Conservation (phyloP, 805 yeast species). For the Lipomyces starkeyi region DNA sequence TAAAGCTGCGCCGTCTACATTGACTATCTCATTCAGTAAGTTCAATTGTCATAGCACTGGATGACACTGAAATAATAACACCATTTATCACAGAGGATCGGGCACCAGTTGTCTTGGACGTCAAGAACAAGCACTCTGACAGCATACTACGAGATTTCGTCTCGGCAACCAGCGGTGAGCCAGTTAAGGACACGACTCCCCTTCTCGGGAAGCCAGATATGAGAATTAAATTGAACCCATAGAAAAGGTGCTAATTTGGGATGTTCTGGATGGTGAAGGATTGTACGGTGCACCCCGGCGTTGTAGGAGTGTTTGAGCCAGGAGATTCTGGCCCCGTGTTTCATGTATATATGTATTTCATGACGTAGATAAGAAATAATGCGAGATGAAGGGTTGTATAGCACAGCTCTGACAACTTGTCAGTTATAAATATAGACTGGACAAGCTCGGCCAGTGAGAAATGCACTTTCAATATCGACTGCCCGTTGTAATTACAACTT, state of each 20-base stretch:
- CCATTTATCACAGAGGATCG: slow-evolving; percentile 8
- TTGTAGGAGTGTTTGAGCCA: not conserved
- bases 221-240: slow-evolving; percentile 17
- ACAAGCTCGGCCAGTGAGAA: no score
- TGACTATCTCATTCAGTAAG: slow-evolving; percentile 39
- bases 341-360: not conserved
- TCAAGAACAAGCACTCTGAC: slow-evolving; percentile 56
- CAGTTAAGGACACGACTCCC: not conserved
- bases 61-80: not conserved
- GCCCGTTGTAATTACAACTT: no score
- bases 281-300: not conserved
- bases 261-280: not conserved
- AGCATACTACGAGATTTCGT: slow-evolving; percentile 66
- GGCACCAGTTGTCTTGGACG: slow-evolving; percentile 51
- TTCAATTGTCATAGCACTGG: slow-evolving; percentile 7
- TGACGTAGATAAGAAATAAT: not conserved
- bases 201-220: slow-evolving; percentile 20
- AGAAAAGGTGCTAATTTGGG: not conserved
- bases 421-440: no score
- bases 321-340: not conserved
- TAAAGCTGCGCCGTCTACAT: slow-evolving; percentile 44
- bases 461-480: no score
- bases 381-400: no score
- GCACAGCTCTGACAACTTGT: no score
- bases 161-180: slow-evolving; percentile 14